These are phyloP conservation scores for Fragaria nilgerrensis DNA, from an alignment of 306 rosid species.

Conservation along the genomic window DNA sequence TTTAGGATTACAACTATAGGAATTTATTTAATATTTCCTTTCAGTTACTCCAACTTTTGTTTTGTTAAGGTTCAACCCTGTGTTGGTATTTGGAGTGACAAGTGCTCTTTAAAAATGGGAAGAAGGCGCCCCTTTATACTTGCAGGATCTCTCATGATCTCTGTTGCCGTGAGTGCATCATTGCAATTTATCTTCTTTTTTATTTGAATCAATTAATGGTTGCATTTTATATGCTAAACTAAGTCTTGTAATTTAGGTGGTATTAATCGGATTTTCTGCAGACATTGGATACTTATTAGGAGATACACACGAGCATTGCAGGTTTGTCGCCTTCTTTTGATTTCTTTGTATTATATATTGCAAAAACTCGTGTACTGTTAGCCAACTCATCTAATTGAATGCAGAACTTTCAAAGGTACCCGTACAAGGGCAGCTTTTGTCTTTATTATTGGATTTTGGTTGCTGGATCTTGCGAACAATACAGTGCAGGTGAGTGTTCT, in stretches of 20 bases:
- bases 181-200: constrained; percentile 16
- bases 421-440: constrained; percentile 84
- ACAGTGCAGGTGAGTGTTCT: constrained; percentile 78
- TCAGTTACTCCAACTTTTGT: background rate
- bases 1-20: background rate
- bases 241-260: constrained; percentile 64
- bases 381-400: constrained; percentile 32
- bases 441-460: constrained; percentile 93
- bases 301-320: constrained; percentile 88
- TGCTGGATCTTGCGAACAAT: constrained; percentile 99
- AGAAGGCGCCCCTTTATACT: constrained; percentile 96
- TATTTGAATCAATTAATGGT: background rate
- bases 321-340: constrained; percentile 52
- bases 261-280: constrained; percentile 92
- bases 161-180: constrained; percentile 63
- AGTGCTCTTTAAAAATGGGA: constrained; percentile 84
- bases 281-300: constrained; percentile 92
- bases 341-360: constrained; percentile 24
- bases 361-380: constrained; percentile 16
- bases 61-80: constrained; percentile 72
- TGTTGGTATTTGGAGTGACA: constrained; percentile 96
- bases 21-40: background rate
- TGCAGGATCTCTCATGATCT: constrained; percentile 87
- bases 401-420: constrained; percentile 84
- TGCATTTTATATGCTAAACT: constrained; percentile 39